Evolutionary conservation across 75 land plant species (phyloP).

Genomic region (Cupressus sempervirens): DNA sequence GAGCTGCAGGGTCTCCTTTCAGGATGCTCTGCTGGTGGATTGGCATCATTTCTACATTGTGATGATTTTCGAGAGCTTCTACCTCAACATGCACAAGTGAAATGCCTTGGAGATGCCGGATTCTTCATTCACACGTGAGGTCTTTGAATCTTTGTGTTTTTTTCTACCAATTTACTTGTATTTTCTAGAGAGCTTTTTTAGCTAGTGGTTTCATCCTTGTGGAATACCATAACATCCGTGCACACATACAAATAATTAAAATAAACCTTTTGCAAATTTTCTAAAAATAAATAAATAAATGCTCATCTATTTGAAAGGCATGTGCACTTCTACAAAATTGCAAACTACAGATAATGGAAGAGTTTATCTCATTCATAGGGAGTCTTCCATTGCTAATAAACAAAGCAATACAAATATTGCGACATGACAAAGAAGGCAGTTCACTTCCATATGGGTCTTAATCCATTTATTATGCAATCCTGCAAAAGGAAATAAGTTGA

Average conservation of each 20-base stretch:
- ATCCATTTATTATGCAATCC: too few relatives aligned
- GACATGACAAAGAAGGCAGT: neutral
- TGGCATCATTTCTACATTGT: slow-evolving; percentile 85
- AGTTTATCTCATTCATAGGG: neutral
- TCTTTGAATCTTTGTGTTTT: neutral
- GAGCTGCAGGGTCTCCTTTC: slow-evolving; percentile 69
- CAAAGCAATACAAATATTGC: neutral
- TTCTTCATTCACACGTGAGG: slow-evolving; percentile 77
- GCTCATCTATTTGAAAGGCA: neutral
- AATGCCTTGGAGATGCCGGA: slow-evolving; percentile 89
- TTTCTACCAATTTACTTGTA: neutral
- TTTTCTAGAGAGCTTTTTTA: neutral
- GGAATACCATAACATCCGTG: neutral
- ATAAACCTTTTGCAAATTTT: neutral
- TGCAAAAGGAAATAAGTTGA: too few relatives aligned
- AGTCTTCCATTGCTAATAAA: neutral
- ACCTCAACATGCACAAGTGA: slow-evolving; percentile 56
- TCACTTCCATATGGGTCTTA: too few relatives aligned
- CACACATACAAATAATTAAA: neutral
- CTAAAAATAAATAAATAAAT: too few relatives aligned
- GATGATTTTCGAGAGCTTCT: slow-evolving; percentile 57
- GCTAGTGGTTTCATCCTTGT: neutral
- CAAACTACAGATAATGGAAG: neutral
- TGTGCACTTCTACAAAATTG: neutral
- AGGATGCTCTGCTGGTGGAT: slow-evolving; percentile 95